Evolutionary conservation across 139 green algal genomes (phyloP).

Genomic region (Desmodesmus armatus): DNA sequence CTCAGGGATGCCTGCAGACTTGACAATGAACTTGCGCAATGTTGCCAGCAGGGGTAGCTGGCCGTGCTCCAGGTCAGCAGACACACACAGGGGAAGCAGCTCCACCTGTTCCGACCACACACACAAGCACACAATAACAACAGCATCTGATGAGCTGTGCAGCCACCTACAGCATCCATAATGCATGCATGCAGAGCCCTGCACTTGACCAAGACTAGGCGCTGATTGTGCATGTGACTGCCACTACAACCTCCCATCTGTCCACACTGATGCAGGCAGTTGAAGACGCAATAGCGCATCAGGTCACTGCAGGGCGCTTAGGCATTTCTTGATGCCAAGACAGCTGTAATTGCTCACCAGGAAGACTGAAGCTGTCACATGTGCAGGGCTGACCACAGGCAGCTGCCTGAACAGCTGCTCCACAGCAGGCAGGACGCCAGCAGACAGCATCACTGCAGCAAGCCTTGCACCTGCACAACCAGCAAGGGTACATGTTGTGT

Average conservation of each 20-base stretch:
- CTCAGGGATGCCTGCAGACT: neutral
- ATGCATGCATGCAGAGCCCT: no score
- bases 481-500: neutral
- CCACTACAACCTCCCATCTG: no score
- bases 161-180: no score
- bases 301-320: no score
- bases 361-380: slow-evolving; percentile 25
- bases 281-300: no score
- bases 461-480: neutral
- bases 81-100: slow-evolving; percentile 10
- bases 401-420: slow-evolving; percentile 42
- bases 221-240: no score
- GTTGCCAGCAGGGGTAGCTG: slow-evolving; percentile 31
- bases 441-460: slow-evolving; percentile 19
- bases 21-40: slow-evolving; percentile 43
- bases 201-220: no score
- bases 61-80: neutral
- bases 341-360: slow-evolving; percentile 14
- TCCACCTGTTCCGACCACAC: slow-evolving; percentile 15
- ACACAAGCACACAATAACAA: neutral
- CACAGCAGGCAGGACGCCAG: slow-evolving; percentile 21
- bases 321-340: no score
- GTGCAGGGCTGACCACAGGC: slow-evolving; percentile 33
- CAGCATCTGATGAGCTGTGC: no score
- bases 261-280: no score